Base-by-base conservation (phyloP, 495 filamentous ascomycete genomes). In the Xylaria curta region DNA sequence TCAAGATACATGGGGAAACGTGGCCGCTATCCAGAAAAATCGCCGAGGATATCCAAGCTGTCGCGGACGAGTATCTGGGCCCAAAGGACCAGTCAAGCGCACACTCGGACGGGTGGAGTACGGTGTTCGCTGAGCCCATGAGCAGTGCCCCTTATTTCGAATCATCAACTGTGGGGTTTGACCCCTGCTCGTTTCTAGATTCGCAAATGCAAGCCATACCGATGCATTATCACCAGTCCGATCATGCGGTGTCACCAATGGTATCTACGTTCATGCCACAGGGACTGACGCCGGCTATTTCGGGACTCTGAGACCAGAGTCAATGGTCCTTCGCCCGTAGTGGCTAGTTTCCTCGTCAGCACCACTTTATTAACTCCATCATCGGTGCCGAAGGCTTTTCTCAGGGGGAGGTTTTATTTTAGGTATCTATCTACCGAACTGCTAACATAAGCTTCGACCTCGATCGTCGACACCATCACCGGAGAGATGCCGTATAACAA, bases 1-100 rank as follows among this genome's bases (percentile, higher is more conserved):
- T 94, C 73, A 90, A 89, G 71, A 84, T 85, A 0, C 81, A 93
- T 21, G 87, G 85, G 13, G 85, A 87, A 40, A 88, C 87, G 6
- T 94, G 92, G 92, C 85, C 87, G 1, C 87, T 92, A 36, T 90
- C 90, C 2, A 83, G 83, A 33, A 83, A 82, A 26, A 88, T 91
- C 53, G 85, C 91, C 73, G 85, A 85, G 36, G 89, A 92, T 73
- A 88, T 92, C 61, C 84, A 85, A 63, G 77, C 78, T 17, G 85
- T 89, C 24, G 88, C 87, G n/a, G 81, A 86, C 44, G 85, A 86
- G 65, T 79, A 75, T 19, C 38, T 79, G 56, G 56, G 72, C 0
- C 67, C 73, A 21, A 69, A 72, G 66, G 70, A 71, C 44, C 70
- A 66, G 12, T 71, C 62, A 31, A 73, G 69, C 26, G 72, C 69